Percentiles rank a stretch among this genome's conserved stretches.
Evolutionary conservation across 2,329 filamentous ascomycete species (phyloP).

Genomic region (Dactylellina leptospora): DNA sequence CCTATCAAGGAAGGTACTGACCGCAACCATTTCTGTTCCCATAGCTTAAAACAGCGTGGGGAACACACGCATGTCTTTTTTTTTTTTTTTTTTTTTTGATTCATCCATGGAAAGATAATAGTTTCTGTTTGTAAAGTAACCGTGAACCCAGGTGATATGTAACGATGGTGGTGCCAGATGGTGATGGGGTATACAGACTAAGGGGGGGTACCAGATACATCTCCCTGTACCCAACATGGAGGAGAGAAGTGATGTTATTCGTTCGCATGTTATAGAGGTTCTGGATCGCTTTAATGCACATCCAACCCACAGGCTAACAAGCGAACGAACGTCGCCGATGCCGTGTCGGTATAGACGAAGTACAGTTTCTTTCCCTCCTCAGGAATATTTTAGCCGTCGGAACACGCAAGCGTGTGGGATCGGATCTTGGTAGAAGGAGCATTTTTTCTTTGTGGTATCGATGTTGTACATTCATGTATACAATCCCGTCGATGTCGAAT

Average conservation of each 20-base stretch:
- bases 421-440: no score
- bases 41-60: constrained; percentile 2
- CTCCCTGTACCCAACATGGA: constrained; percentile 33
- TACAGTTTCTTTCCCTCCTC: neutral
- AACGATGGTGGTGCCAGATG: constrained; percentile 13
- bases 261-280: constrained; percentile 2
- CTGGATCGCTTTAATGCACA: neutral
- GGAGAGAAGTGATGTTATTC: neutral
- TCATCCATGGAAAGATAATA: neutral
- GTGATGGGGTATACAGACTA: constrained; percentile 1
- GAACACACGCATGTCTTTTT: neutral
- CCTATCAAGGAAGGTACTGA: constrained; percentile 46
- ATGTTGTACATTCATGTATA: neutral
- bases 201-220: constrained; percentile 18
- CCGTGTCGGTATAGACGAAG: neutral
- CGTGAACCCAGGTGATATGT: constrained; percentile 23
- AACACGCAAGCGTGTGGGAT: no score
- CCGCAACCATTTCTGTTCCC: constrained; percentile 6
- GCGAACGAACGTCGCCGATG: neutral
- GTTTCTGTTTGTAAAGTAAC: constrained; percentile 20
- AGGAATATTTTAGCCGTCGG: constrained; percentile 8
- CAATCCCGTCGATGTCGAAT: neutral
- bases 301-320: neutral
- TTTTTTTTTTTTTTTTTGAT: neutral
- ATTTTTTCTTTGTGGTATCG: neutral